Evolutionary conservation across 495 filamentous ascomycete genomes (phyloP), one percentile per base, ranked within the genome.

Genomic region (Mycothermus thermophilus): DNA sequence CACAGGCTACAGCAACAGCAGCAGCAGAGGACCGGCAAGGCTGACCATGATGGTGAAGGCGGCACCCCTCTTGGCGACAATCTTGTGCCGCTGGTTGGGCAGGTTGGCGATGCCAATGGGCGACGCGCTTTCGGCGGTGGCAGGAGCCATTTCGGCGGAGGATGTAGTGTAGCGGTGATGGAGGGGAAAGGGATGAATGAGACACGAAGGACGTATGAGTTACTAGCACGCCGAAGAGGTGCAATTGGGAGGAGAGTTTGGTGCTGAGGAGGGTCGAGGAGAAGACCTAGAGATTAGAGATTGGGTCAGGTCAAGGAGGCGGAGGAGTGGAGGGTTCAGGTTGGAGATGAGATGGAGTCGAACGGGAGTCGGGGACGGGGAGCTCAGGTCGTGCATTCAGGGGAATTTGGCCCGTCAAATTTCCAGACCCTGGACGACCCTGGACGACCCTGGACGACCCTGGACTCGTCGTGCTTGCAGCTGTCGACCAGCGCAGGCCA

Each of bases 21-120:
- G 22, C 6, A 25, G 22, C 11, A 25, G 6, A 11, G 11, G 22
- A 25, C 22, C 6, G 21, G 15, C n/a, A 13, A 31, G 14, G 24
- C 66, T 46, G 63, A 94, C 90, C 90, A 97, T 97, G 53, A 97
- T 93, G 37, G 90, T 97, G 64, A 97, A 97, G 43, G 87, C 86
- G 49, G 90, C 90, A 60, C 90, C 90, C 67, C 92, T 77, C 74
- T 97, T 97, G 38, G 90, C 90, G 51, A 97, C 92, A 56, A 97
- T 97, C 75, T 97, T 97, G 74, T 97, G 90, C 57, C 90, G 77
- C 71, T 95, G 87, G 68, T 94, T 93, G 49, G 90, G 86, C 55
- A 93, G 68, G 69, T 97, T 97, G 73, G 90, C 90, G 80, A 97
- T 96, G 71, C 88, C 88, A 81, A 96, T 96, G 52, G 84, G 85